Base-by-base conservation (phyloP, 495 filamentous ascomycete species). In the Glonium stellatum region DNA sequence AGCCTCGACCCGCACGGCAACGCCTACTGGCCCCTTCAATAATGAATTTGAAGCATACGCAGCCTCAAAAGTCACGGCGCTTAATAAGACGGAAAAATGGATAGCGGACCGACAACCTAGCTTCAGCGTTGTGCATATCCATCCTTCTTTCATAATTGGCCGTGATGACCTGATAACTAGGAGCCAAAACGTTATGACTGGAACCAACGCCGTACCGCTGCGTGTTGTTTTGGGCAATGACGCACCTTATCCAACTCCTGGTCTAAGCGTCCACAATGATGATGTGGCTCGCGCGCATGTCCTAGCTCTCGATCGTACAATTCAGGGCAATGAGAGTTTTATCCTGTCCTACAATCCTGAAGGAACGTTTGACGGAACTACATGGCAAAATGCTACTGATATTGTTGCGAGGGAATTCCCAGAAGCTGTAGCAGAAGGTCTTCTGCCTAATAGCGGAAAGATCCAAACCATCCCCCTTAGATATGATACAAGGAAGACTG, bases 121-220 rank as follows among this genome's bases (percentile, higher is more conserved):
- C 6, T 81, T 77, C 54, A 75, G 79, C 61, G 64, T 77, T 27
- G 73, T 79, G 27, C 67, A 77, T 64, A 69, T 82, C 58, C 70
- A 75, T 58, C 79, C 79, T 0, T 70, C 71, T 3, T 76, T 78
- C 65, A 69, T 77, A 9, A 42, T 77, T 13, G 78, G 79, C 5
- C 65, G 65, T 23, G 72, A 80, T 54, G 76, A 79, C 48, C 65
- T 75, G 4, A 65, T 68, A 10, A 72, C 71, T 4, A 68, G 68
- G 10, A 41, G 65, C 11, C 60, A 67, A 39, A 50, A 74, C 41
- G 66, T 72, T 34, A 21, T 67, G 8, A 48, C 18, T 1, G 60
- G 66, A 4, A 63, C 63, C 0, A 69, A 66, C 35, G 15, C 15
- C 10, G 37, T 44, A 1, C 35, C 63, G 5, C 50, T 60, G 0